Evolutionary conservation across 805 yeast species (phyloP), one percentile per base, ranked within the genome.

Genomic region (Wickerhamiella parazyma): DNA sequence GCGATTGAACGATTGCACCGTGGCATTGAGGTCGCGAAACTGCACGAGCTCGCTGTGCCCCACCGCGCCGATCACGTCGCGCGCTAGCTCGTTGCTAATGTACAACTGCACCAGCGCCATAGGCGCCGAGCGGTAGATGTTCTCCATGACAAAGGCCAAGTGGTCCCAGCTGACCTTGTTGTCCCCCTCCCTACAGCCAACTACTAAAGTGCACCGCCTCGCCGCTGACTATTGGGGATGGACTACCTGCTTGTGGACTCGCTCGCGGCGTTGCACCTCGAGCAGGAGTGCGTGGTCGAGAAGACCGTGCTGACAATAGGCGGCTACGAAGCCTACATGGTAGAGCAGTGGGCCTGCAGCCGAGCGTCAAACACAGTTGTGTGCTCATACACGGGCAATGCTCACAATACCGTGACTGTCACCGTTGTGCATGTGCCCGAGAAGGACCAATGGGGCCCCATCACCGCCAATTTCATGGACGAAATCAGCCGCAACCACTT

Each of bases 71-170:
- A 85, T 79, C 25, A 83, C 76, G 44, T 85, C 93, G 48, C 97
- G 72, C 6, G 94, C 75, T 22, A 80, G 76, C 63, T 91, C 98
- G 19, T 81, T 74, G 1, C 97, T 87, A 42, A 91, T 75, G 60
- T 85, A 89, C 53, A 91, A 68, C 66, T 91, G 95, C 36, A 89
- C 80, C 53, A 87, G 73, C 42, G 93, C 76, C 97, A 91, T 93
- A 56, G 85, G 95, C 78, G 97, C 97, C 41, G 97, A 87, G 69
- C 95, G 50, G 36, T 52, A 54, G 21, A 53, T 45, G 41, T 51
- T 48, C 39, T 54, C 57, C 35, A 37, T 33, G 36, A 12, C 28
- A 21, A 31, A 28, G 26, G 17, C 37, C 11, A 31, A 19, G 11
- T 21, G 8, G 24, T 21, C 35, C 41, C 21, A 12, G 14, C 29